Base-by-base conservation (phyloP, 495 filamentous ascomycete genomes). In the Xylaria palmicola region DNA sequence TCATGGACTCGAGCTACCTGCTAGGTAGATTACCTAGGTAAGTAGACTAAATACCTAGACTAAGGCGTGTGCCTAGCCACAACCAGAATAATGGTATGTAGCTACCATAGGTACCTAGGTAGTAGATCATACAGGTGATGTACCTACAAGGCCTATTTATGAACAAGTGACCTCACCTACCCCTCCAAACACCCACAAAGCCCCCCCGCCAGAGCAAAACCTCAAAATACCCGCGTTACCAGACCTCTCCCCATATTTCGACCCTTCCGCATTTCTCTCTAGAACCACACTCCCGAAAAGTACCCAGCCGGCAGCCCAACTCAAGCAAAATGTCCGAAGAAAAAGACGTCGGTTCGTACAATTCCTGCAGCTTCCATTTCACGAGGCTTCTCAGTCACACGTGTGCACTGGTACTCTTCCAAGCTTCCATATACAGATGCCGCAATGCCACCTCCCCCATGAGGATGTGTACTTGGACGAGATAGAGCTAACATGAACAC, bases 291-390 rank as follows among this genome's bases (percentile, higher is more conserved):
- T 30, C 20, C 27, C 53, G 12, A 44, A 19, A 24, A 13, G 19
- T 30, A 53, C 15, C 9, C 22, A 47, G 40, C 50, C 40, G 30
- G 15, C 17, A n/a, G 59, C 51, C 50, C 24, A 39, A 36, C 13
- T 56, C 4, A 41, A 62, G 9, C 60, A 62, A 50, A 40, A 71
- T 73, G 68, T 59, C 71, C 22, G 63, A 68, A 59, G 66, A 70
- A 48, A 72, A 74, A 53, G 67, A 70, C 58, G 57, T 56, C 26
- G 68, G 60, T 62, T 57, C 51, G 60, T 62, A 30, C 50, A n/a
- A 37, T 29, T 32, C 43, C 19, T 13, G 4, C 20, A 29, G 41
- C 41, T 20, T 30, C 0, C 32, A 7, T 29, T 17, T 41, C 36
- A 17, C 34, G 49, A 47, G 12, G 30, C 50, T 43, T 61, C 45